These are phyloP conservation scores for Leucogyrophana mollusca DNA, from an alignment of 768 basidiomycete genomes.

Conservation along the genomic window DNA sequence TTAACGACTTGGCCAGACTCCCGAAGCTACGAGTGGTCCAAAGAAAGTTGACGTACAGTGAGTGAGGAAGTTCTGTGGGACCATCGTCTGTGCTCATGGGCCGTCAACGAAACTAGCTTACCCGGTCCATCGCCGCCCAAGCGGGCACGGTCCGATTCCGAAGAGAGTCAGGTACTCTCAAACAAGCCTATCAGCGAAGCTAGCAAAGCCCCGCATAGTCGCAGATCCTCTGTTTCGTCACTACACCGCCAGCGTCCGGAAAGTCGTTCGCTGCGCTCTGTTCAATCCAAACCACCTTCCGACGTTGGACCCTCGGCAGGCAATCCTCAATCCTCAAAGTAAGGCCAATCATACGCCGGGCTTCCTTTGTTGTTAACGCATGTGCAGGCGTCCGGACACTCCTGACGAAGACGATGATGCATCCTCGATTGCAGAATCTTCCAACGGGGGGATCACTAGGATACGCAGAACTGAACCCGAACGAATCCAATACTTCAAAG, in stretches of 20 bases:
- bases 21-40: constrained; percentile 8
- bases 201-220: constrained; percentile 10
- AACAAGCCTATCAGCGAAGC: constrained; percentile 22
- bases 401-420: constrained; percentile 39
- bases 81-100: too few relatives aligned
- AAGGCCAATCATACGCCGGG: background rate
- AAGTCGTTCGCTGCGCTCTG: constrained; percentile 1
- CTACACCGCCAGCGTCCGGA: background rate
- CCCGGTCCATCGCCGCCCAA: constrained; percentile 24
- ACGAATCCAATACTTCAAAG: constrained; percentile 61
- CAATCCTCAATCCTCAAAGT: constrained; percentile 1
- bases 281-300: constrained; percentile 4
- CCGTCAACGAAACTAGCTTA: too few relatives aligned
- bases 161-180: constrained; percentile 7
- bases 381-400: constrained; percentile 3
- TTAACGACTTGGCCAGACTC: background rate
- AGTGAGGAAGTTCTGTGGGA: constrained; percentile 12
- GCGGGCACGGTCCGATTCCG: constrained; percentile 9
- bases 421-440: constrained; percentile 55
- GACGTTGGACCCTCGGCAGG: background rate
- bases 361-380: background rate
- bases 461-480: constrained; percentile 61
- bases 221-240: constrained; percentile 14
- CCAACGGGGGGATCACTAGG: constrained; percentile 33
- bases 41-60: constrained; percentile 34